Evolutionary conservation across 2,329 filamentous ascomycete species (phyloP).

Genomic region (Trichoderma hamatum): DNA sequence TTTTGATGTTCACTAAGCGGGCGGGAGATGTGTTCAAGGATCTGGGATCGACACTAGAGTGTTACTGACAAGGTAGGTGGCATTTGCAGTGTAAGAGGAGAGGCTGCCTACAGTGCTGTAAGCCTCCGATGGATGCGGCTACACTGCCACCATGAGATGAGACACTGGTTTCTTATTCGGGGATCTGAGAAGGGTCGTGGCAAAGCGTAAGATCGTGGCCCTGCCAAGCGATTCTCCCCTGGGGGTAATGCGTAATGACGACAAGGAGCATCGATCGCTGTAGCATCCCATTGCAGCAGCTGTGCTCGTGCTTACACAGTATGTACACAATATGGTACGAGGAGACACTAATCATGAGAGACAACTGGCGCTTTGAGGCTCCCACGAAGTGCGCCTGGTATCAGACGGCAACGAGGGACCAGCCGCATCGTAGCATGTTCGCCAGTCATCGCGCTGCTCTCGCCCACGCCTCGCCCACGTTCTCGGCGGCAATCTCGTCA

Average conservation of each 20-base stretch:
- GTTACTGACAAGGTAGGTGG: slow-evolving; percentile 5
- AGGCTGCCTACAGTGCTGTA: too few relatives aligned
- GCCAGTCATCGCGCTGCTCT: neutral
- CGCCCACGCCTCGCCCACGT: neutral
- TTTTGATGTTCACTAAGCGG: neutral
- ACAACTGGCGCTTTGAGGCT: neutral
- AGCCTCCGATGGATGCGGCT: neutral
- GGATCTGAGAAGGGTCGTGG: neutral
- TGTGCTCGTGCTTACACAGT: neutral
- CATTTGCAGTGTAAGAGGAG: neutral
- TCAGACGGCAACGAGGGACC: too few relatives aligned
- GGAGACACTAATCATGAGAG: neutral
- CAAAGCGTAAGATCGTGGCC: neutral
- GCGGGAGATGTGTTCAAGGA: slow-evolving; percentile 16
- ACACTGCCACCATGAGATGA: neutral
- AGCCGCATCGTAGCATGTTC: neutral
- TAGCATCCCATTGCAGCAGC: neutral
- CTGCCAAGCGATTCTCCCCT: slow-evolving; percentile 1
- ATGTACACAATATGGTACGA: neutral
- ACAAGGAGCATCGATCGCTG: neutral
- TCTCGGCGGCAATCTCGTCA: neutral
- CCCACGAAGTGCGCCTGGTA: too few relatives aligned
- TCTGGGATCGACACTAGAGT: slow-evolving; percentile 1
- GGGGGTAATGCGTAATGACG: neutral
- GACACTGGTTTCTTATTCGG: neutral